Evolutionary conservation across 768 basidiomycete species (phyloP), one percentile per base, ranked within the genome.

Genomic region (Paxillus involutus): DNA sequence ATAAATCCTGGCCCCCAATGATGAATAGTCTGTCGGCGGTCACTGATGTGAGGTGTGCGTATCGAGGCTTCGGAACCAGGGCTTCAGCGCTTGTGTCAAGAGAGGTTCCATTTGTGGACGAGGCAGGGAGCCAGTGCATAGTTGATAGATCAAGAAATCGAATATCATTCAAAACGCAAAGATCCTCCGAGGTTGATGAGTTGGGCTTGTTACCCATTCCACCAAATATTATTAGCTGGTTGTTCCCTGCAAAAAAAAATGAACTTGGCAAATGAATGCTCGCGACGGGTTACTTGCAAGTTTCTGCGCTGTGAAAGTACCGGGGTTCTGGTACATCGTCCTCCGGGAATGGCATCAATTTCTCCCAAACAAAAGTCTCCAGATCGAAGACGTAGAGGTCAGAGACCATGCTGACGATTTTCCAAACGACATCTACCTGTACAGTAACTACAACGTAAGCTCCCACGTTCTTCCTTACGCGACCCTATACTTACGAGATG

Each of bases 371-470:
- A 64, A 89, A 87, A 2, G 86, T 85, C 51, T 85, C 77, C 59
- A 98, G 76, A 74, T 98, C 89, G 68, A 98, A 93, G 37, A 84
- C 77, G 73, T 94, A 98, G 62, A 99, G 81, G 73, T 95, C 92
- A 36, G 88, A 82, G 46, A 93, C 88, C 86, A 98, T 94, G 57
- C 85, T n/a, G 83, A 85, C 55, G 85, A 91, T 53, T 81, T 84
- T 62, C 91, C 92, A 8, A 86, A 84, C 60, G 91, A 97, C 60
- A 90, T 98, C 30, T 91, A 84, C 70, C 76, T 96, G 26, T 99
- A 95, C 71, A 94, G 91, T 63, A 99, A 98, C 68, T 97, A 95
- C 77, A 98, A 98, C 74, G 91, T 91, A 61, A 61, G 86, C 73
- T 47, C 36, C 36, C 46, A 17, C 45, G 48, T 50, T 49, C 16